phyloP scores from a whole-genome alignment of 352 stramenopile genomes.

The Blastocystis sp. region DNA sequence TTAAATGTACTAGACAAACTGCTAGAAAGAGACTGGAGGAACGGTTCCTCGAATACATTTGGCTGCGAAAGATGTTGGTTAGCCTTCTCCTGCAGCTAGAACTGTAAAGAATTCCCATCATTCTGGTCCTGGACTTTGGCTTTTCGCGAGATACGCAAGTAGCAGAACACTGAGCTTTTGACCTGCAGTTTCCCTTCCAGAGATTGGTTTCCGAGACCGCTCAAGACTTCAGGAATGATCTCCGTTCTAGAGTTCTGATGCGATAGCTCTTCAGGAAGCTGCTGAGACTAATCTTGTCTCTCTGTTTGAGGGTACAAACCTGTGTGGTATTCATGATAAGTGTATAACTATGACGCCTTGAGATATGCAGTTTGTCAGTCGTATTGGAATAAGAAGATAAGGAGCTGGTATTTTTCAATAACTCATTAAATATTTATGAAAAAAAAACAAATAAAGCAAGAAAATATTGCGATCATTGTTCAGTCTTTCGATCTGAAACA shows the following conservation, averaged over 20 bases:
- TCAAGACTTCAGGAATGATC: slow-evolving; percentile 87
- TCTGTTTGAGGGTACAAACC: slow-evolving; percentile 86
- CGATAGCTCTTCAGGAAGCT: slow-evolving; percentile 83
- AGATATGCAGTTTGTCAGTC: slow-evolving; percentile 84
- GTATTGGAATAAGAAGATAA: slow-evolving; percentile 77
- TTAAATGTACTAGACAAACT: slow-evolving; percentile 91
- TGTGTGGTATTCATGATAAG: slow-evolving; percentile 87
- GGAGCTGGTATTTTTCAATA: slow-evolving; percentile 51
- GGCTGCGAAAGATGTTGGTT: slow-evolving; percentile 82
- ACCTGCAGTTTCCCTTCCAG: slow-evolving; percentile 82
- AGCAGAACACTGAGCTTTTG: slow-evolving; percentile 86
- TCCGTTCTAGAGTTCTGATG: slow-evolving; percentile 84
- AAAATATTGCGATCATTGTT: neutral
- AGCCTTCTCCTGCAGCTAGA: slow-evolving; percentile 82
- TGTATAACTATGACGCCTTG: slow-evolving; percentile 88
- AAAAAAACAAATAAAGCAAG: neutral
- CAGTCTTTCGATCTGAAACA: neutral
- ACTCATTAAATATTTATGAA: neutral
- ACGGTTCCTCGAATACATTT: slow-evolving; percentile 88
- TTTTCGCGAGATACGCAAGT: slow-evolving; percentile 85
- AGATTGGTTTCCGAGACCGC: slow-evolving; percentile 75
- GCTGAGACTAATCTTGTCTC: slow-evolving; percentile 85
- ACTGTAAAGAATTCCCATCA: slow-evolving; percentile 85
- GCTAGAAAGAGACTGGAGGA: slow-evolving; percentile 84
- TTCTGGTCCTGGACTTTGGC: slow-evolving; percentile 83